A percentile compares a stretch with the other conserved stretches of the same genome.
phyloP scores from a whole-genome alignment of 306 rosid genomes.

The Glycyrrhiza uralensis region DNA sequence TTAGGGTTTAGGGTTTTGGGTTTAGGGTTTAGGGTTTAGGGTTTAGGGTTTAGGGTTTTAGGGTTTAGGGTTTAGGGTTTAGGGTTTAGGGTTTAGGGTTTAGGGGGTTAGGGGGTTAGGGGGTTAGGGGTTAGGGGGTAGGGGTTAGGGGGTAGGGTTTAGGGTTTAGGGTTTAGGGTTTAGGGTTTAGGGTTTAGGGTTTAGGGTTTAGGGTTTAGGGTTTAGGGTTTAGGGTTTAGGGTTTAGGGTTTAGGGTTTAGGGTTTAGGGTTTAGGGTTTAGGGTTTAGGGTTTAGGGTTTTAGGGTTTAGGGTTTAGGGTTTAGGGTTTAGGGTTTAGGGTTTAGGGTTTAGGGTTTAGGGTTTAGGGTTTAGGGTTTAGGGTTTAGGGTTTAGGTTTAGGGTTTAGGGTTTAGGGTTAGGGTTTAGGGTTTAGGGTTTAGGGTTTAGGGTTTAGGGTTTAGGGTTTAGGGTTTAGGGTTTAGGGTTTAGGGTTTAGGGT shows the following conservation, averaged over 20 bases:
- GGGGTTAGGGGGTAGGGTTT: background rate
- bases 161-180: conserved; percentile 10
- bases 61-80: conserved; percentile 5
- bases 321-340: no score
- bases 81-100: background rate
- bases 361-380: no score
- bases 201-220: background rate
- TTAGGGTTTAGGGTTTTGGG: background rate
- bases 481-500: no score
- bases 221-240: background rate
- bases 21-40: background rate
- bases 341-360: no score
- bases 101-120: background rate
- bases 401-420: background rate
- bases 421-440: no score
- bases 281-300: no score
- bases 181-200: background rate
- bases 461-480: no score
- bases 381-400: no score
- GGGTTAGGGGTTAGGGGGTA: background rate
- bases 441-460: no score
- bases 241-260: background rate
- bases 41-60: background rate
- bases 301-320: no score
- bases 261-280: no score